A percentile compares a stretch with the other conserved stretches of the same genome.
These are phyloP conservation scores for Coemansia erecta DNA, from an alignment of 192 early-diverging fungal species.

Conservation along the genomic window DNA sequence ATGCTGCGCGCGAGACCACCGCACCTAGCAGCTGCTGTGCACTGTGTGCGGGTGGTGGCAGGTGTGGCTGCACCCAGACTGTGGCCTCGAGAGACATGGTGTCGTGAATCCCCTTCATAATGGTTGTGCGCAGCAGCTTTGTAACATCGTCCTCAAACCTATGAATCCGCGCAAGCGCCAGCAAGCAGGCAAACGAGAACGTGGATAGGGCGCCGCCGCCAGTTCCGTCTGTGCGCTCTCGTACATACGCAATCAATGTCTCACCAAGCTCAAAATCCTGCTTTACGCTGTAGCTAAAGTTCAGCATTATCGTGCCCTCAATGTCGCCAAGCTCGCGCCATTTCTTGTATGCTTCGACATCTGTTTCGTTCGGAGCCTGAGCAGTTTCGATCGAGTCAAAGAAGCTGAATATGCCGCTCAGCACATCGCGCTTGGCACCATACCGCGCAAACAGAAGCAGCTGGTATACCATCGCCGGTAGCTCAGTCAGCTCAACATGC, in stretches of 20 bases:
- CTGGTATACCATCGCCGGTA: slow-evolving; percentile 68
- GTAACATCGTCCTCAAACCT: slow-evolving; percentile 65
- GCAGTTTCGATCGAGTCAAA: slow-evolving; percentile 56
- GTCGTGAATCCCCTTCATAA: slow-evolving; percentile 33
- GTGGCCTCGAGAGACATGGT: slow-evolving; percentile 5
- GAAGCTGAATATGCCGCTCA: slow-evolving; percentile 56
- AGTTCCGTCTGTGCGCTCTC: slow-evolving; percentile 54
- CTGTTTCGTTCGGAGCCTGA: not conserved
- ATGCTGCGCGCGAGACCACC: slow-evolving; percentile 23
- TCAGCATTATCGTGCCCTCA: slow-evolving; percentile 69
- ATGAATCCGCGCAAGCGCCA: slow-evolving; percentile 68
- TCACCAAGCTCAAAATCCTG: slow-evolving; percentile 64
- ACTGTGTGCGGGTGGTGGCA: slow-evolving; percentile 4
- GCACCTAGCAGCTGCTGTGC: slow-evolving; percentile 15
- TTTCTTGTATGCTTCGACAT: slow-evolving; percentile 8
- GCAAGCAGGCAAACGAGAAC: slow-evolving; percentile 65
- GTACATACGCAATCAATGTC: slow-evolving; percentile 35
- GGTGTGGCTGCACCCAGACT: slow-evolving; percentile 16
- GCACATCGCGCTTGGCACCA: slow-evolving; percentile 58
- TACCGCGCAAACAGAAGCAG: slow-evolving; percentile 63
- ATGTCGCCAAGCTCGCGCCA: slow-evolving; percentile 54
- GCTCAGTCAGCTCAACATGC: slow-evolving; percentile 35
- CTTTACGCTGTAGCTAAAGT: slow-evolving; percentile 68
- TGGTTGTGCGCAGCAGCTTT: slow-evolving; percentile 17
- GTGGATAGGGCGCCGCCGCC: slow-evolving; percentile 49